Conservation (phyloP, 805 yeast species). For the Huiozyma sinensis region DNA sequence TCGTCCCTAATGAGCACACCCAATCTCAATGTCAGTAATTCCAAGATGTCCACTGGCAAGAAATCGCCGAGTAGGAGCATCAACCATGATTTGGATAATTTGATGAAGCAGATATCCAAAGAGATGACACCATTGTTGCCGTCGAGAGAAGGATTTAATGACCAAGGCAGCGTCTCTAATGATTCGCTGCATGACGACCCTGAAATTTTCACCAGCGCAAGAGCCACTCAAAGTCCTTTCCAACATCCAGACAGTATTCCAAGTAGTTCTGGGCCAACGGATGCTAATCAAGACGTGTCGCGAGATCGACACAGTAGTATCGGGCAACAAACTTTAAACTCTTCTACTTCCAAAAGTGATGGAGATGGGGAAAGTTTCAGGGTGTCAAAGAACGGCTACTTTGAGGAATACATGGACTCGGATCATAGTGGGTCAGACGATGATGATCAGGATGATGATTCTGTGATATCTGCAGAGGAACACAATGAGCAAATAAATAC, state of each 20-base stretch:
- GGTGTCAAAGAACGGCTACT: neutral
- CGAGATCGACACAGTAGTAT: neutral
- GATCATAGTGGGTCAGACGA: neutral
- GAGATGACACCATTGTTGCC: constrained; percentile 21
- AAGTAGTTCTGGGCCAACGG: constrained; percentile 1
- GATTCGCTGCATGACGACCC: neutral
- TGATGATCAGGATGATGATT: neutral
- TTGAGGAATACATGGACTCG: neutral
- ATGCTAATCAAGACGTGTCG: neutral
- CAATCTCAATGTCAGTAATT: neutral
- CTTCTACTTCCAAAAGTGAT: neutral
- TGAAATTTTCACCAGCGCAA: constrained; percentile 1
- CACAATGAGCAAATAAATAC: neutral
- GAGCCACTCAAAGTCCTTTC: constrained; percentile 1
- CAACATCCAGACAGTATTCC: constrained; percentile 1
- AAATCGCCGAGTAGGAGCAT: constrained; percentile 8
- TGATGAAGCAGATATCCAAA: constrained; percentile 25
- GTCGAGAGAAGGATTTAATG: neutral
- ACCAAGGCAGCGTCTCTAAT: neutral
- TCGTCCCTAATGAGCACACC: neutral
- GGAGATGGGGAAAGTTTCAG: neutral
- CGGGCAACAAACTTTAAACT: no score
- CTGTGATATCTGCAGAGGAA: neutral
- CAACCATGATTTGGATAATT: constrained; percentile 21
- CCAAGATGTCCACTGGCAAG: neutral